A percentile compares a stretch with the other conserved stretches of the same genome.
Evolutionary conservation across 2,329 filamentous ascomycete genomes (phyloP).

Genomic region (Cadophora gregata): DNA sequence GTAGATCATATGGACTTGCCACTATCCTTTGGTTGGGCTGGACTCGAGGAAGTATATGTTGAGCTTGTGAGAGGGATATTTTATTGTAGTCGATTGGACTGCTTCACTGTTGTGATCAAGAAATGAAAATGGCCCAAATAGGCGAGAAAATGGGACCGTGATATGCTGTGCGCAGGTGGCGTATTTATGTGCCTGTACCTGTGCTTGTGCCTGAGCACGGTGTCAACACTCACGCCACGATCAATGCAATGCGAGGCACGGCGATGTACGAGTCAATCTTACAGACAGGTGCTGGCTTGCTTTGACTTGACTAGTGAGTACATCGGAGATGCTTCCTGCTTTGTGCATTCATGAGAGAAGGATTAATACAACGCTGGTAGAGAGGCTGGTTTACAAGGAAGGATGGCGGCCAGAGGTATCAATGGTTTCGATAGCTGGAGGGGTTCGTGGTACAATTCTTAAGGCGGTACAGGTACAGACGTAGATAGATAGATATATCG

Average conservation of each 20-base stretch:
- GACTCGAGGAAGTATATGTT: too few relatives aligned
- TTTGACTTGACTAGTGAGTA: too few relatives aligned
- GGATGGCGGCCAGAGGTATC: neutral
- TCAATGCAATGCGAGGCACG: neutral
- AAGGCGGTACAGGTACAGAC: neutral
- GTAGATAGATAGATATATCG: neutral
- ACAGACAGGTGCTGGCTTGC: neutral
- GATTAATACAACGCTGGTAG: neutral
- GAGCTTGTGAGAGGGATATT: too few relatives aligned
- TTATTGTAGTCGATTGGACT: too few relatives aligned
- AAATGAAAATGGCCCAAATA: neutral
- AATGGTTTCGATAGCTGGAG: neutral
- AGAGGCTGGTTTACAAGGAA: neutral
- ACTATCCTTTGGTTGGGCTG: too few relatives aligned
- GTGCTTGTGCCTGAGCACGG: neutral
- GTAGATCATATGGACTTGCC: neutral
- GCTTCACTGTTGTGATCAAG: too few relatives aligned
- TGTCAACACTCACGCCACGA: neutral
- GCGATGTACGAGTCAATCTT: neutral
- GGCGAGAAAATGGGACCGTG: neutral
- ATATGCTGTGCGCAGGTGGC: neutral
- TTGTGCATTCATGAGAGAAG: neutral
- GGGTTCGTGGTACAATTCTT: neutral
- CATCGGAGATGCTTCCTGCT: neutral
- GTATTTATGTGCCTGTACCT: neutral